phyloP scores from a whole-genome alignment of 768 basidiomycete genomes.

The Lactifluus volemus region DNA sequence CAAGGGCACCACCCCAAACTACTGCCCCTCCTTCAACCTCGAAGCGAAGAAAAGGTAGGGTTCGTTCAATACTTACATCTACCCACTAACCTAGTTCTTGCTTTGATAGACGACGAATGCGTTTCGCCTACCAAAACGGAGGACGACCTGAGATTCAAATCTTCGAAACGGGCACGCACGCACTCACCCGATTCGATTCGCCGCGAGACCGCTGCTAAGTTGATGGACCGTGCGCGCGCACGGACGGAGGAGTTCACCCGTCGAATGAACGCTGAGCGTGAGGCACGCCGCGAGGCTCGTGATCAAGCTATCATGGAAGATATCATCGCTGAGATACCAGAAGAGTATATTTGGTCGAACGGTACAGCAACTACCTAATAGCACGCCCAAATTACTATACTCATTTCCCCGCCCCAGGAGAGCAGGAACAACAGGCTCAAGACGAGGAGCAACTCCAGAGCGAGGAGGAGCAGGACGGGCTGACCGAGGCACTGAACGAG shows the following conservation, averaged over 20 bases:
- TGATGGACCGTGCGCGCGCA: conserved; percentile 33
- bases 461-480: conserved; percentile 16
- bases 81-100: not conserved
- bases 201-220: conserved; percentile 32
- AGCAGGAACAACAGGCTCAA: not conserved
- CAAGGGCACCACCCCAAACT: not conserved
- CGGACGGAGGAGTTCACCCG: conserved; percentile 31
- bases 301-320: conserved; percentile 36
- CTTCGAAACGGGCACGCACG: conserved; percentile 44
- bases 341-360: not conserved
- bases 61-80: not conserved
- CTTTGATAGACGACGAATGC: not conserved
- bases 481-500: conserved; percentile 20
- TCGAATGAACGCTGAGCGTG: conserved; percentile 28
- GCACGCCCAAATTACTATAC: not conserved
- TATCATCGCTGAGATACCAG: conserved; percentile 23
- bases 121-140: not conserved
- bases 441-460: not conserved
- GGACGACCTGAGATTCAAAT: not conserved
- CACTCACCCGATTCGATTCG: conserved; percentile 35
- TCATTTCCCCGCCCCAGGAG: not conserved
- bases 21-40: conserved; percentile 1
- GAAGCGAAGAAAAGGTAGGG: conserved; percentile 12
- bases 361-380: not conserved
- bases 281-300: conserved; percentile 30